phyloP scores from a whole-genome alignment of 106 monocot species.

The Dioscorea zingiberensis region DNA sequence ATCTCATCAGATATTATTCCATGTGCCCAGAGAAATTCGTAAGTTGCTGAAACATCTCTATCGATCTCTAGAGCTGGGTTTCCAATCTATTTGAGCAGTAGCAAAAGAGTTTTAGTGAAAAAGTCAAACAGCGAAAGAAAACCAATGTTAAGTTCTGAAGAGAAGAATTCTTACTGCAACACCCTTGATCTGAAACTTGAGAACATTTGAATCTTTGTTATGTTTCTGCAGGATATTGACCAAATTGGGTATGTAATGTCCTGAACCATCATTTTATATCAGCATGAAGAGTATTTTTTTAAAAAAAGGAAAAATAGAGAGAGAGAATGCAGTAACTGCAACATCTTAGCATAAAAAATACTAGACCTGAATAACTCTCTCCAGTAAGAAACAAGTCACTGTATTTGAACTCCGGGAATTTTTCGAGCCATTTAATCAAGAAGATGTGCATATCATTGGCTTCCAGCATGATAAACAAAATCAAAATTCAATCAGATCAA shows the following conservation, averaged over 20 bases:
- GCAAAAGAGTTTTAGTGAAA: no score
- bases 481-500: neutral
- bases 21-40: slow-evolving; percentile 92
- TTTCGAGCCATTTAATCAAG: slow-evolving; percentile 64
- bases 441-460: slow-evolving; percentile 79
- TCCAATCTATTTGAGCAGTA: slow-evolving; percentile 60
- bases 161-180: slow-evolving; percentile 53
- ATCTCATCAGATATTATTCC: slow-evolving; percentile 97
- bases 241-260: slow-evolving; percentile 94
- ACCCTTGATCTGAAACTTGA: slow-evolving; percentile 91
- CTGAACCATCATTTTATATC: slow-evolving; percentile 22
- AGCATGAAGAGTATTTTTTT: no score
- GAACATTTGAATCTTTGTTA: slow-evolving; percentile 57
- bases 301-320: neutral
- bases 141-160: no score
- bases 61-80: slow-evolving; percentile 90
- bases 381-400: slow-evolving; percentile 73
- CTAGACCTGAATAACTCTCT: slow-evolving; percentile 92
- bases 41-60: slow-evolving; percentile 64
- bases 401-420: slow-evolving; percentile 80
- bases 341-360: neutral
- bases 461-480: slow-evolving; percentile 21
- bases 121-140: neutral
- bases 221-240: slow-evolving; percentile 67
- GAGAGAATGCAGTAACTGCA: no score